phyloP scores from a whole-genome alignment of 139 green algal species.

The Tetraselmis chui region DNA sequence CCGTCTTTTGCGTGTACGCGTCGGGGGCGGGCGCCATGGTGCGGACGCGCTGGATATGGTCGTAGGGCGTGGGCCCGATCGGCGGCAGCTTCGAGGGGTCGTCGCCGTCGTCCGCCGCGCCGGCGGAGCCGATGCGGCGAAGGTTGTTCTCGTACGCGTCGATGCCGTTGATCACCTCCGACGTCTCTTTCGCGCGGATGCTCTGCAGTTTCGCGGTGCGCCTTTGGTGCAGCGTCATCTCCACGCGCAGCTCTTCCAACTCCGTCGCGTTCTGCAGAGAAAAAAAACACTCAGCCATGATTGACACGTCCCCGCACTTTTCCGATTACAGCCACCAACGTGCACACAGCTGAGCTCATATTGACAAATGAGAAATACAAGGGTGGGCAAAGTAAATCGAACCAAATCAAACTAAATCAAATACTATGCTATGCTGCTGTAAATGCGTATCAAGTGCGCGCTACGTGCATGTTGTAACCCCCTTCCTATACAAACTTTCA shows the following conservation, averaged over 20 bases:
- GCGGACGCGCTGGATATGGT: slow-evolving; percentile 1
- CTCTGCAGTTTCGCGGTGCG: slow-evolving; percentile 18
- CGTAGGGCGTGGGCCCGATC: background rate
- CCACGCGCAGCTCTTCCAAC: slow-evolving; percentile 51
- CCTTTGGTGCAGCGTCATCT: slow-evolving; percentile 47
- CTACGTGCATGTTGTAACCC: too few relatives aligned
- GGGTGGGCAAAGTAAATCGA: too few relatives aligned
- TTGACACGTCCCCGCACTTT: too few relatives aligned
- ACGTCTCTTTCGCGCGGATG: slow-evolving; percentile 19
- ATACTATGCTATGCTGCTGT: too few relatives aligned
- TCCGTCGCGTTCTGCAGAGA: slow-evolving; percentile 44
- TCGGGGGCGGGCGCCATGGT: slow-evolving; percentile 24
- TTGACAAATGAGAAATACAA: too few relatives aligned
- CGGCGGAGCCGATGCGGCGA: slow-evolving; percentile 41
- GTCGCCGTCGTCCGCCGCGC: slow-evolving; percentile 2
- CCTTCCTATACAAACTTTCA: too few relatives aligned
- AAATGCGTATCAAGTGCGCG: too few relatives aligned
- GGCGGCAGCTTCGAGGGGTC: slow-evolving; percentile 4
- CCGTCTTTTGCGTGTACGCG: slow-evolving; percentile 22
- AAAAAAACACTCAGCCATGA: too few relatives aligned
- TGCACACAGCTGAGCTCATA: too few relatives aligned
- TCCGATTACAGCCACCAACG: too few relatives aligned
- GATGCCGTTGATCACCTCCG: slow-evolving; percentile 49
- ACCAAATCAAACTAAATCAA: too few relatives aligned
- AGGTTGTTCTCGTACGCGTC: slow-evolving; percentile 69